Base-by-base conservation (phyloP, 371 early-diverging fungal genomes). In the Mortierella sp. region DNA sequence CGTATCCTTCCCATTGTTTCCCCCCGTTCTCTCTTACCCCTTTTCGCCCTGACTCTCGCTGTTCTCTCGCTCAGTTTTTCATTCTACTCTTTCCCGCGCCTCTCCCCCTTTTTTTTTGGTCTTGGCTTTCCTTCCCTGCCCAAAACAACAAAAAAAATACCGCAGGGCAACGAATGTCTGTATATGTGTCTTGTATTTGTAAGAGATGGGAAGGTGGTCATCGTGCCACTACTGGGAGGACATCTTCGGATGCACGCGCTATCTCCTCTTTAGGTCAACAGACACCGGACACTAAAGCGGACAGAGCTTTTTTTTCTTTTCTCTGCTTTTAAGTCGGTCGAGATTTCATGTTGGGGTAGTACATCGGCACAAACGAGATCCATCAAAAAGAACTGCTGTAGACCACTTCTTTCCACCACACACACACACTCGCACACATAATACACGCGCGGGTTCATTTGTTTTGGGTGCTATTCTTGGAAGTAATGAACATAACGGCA, bases 81-180 rank as follows among this genome's bases (percentile, higher is more conserved):
- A 48, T 71, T 71, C 64, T 71, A 63, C 29, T 55, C 73, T 58
- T 66, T 48, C 39, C 73, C 73, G 53, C 29, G 53, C 44, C 47
- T 10, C 58, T 58, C 58, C 58, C 58, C 58, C 2, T 34, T 58
- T 58, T 53, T 53, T 53, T 31, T 50, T 22, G 7, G 50, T 24
- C n/a, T 50, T 14, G 4, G 8, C 11, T 53, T 53, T 53, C 53
- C 53, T 53, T 53, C 29, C 53, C 55, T 45, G 19, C 24, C 19
- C 6, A 16, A 29, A 6, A 31, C 55, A 31, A 8, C 50, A 50
- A 48, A 4, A 53, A 31, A 3, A 55, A 55, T 16, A 19, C 14
- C 9, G 9, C n/a, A 7, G 8, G n/a, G 19, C n/a, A 22, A 1
- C 22, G 5, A 0, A n/a, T 48, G 55, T 31, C 9, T 7, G 10